Percentiles rank a stretch among this genome's conserved stretches.
Evolutionary conservation across 805 yeast species (phyloP).

Genomic region (Pichia californica): DNA sequence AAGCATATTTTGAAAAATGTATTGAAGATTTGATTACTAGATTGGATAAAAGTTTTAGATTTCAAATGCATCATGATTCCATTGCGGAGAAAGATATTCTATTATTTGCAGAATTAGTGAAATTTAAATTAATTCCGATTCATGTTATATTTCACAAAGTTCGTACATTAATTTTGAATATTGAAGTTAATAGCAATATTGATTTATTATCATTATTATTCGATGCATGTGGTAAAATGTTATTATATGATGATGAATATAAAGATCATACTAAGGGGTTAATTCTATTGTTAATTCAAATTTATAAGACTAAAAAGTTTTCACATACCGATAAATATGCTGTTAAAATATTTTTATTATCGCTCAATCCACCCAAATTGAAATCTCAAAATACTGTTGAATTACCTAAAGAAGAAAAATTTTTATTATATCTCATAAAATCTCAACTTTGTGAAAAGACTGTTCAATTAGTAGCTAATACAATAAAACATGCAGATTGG

Average conservation of each 20-base stretch:
- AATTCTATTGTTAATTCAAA: constrained; percentile 48
- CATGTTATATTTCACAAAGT: constrained; percentile 69
- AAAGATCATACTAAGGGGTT: constrained; percentile 54
- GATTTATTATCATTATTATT: constrained; percentile 66
- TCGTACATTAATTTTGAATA: constrained; percentile 47
- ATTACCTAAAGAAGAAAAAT: constrained; percentile 40
- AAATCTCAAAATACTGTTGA: constrained; percentile 26
- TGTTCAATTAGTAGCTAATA: constrained; percentile 28
- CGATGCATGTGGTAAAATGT: constrained; percentile 65
- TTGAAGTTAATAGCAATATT: constrained; percentile 50
- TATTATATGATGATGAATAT: constrained; percentile 52
- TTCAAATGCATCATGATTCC: constrained; percentile 47
- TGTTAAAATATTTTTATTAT: constrained; percentile 46
- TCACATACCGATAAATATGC: constrained; percentile 51
- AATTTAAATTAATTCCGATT: constrained; percentile 67
- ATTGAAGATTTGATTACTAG: constrained; percentile 45
- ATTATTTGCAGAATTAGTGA: constrained; percentile 69
- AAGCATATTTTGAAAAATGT: constrained; percentile 41
- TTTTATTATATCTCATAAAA: constrained; percentile 44
- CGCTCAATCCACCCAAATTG: constrained; percentile 50
- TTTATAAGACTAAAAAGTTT: constrained; percentile 44
- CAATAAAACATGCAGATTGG: constrained; percentile 43
- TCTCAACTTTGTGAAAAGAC: constrained; percentile 40
- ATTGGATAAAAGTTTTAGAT: constrained; percentile 55
- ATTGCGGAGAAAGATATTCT: constrained; percentile 51